A percentile compares a stretch with the other conserved stretches of the same genome.
These are phyloP conservation scores for Zasmidium angulare DNA, from an alignment of 2,329 filamentous ascomycete genomes.

Conservation along the genomic window DNA sequence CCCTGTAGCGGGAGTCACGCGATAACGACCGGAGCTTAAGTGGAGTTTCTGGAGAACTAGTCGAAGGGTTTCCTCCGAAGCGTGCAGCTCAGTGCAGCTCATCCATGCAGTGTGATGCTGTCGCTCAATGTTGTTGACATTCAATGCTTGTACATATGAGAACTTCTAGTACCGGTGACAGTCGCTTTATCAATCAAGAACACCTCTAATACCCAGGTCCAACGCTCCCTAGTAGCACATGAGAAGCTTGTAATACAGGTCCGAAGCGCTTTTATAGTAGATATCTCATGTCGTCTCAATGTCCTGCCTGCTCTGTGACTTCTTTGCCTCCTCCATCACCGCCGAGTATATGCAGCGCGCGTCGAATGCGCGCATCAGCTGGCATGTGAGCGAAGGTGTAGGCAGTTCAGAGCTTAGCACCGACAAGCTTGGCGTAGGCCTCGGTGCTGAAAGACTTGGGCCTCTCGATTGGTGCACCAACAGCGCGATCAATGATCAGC, in stretches of 20 bases:
- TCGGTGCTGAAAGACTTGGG: slow-evolving; percentile 99
- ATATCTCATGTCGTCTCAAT: slow-evolving; percentile 1
- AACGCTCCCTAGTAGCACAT: neutral
- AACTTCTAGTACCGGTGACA: neutral
- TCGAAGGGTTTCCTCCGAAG: neutral
- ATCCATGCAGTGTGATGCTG: neutral
- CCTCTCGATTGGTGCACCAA: slow-evolving; percentile 95
- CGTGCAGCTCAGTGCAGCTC: neutral
- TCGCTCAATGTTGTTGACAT: neutral
- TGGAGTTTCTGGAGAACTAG: neutral
- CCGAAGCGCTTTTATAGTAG: slow-evolving; percentile 3
- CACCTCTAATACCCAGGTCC: neutral
- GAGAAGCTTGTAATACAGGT: slow-evolving; percentile 12
- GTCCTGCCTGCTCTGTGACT: slow-evolving; percentile 2
- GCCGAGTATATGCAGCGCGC: slow-evolving; percentile 26
- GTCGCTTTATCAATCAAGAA: neutral
- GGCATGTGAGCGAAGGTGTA: slow-evolving; percentile 8
- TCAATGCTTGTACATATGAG: neutral
- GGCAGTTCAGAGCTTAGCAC: slow-evolving; percentile 75
- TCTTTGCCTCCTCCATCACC: slow-evolving; percentile 29
- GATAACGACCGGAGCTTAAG: neutral
- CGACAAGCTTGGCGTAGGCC: slow-evolving; percentile 84
- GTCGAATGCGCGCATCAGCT: slow-evolving; percentile 12
- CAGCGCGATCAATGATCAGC: slow-evolving; percentile 98
- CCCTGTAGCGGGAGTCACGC: neutral